Conservation (phyloP, 2,329 filamentous ascomycete species). For the Leptographium galeiforme region DNA sequence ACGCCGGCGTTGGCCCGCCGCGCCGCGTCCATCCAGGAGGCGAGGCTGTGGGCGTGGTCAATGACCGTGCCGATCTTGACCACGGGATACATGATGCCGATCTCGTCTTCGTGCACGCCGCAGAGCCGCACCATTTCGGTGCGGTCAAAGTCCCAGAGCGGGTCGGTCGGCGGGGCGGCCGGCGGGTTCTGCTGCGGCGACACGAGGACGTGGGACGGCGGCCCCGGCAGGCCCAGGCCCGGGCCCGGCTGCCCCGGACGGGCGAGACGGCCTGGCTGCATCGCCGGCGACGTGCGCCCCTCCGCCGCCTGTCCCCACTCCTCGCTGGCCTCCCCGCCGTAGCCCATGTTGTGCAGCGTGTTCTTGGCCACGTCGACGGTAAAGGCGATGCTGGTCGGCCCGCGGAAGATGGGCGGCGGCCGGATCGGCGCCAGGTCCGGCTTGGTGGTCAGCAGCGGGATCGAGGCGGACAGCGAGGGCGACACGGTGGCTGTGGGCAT, state of each 20-base stretch:
- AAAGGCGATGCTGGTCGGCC: constrained; percentile 70
- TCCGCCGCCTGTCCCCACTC: constrained; percentile 32
- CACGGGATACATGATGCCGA: constrained; percentile 85
- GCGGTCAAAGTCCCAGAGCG: constrained; percentile 64
- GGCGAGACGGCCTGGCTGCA: constrained; percentile 6
- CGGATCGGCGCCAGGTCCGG: constrained; percentile 34
- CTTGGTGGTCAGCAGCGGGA: constrained; percentile 26
- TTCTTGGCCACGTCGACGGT: constrained; percentile 77
- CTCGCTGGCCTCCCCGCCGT: constrained; percentile 51
- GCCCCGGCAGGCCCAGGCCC: too few species aligned
- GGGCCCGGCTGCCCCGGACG: too few species aligned
- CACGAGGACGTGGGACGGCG: too few species aligned
- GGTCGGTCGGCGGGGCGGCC: constrained; percentile 43
- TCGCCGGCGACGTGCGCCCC: constrained; percentile 19
- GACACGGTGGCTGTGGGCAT: constrained; percentile 23
- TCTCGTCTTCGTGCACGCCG: constrained; percentile 74
- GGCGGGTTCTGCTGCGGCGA: background rate
- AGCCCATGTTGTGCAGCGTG: constrained; percentile 82
- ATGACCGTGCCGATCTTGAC: constrained; percentile 61
- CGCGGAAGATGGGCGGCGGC: constrained; percentile 51
- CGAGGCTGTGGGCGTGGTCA: constrained; percentile 54
- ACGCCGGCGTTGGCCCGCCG: constrained; percentile 15
- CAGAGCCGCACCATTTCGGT: constrained; percentile 72
- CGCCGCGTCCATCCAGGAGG: constrained; percentile 42
- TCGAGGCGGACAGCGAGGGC: constrained; percentile 28